phyloP scores from a whole-genome alignment of 768 basidiomycete species.

The Mycena vulgaris region DNA sequence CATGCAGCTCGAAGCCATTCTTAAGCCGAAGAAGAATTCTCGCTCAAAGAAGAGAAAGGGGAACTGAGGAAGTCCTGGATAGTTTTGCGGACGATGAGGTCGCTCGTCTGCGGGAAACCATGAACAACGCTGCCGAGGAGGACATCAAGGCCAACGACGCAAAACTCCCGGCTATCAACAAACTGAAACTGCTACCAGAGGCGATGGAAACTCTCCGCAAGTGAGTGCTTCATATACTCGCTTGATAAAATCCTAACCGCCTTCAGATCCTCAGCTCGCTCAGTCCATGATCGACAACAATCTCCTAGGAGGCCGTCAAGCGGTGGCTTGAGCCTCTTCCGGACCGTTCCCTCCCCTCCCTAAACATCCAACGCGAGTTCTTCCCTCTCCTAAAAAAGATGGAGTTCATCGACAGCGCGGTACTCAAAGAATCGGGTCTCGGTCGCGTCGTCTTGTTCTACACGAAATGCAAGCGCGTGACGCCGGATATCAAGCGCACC shows the following conservation, averaged over 20 bases:
- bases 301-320: constrained; percentile 88
- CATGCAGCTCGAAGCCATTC: constrained; percentile 88
- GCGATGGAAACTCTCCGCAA: constrained; percentile 95
- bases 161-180: constrained; percentile 86
- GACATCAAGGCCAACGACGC: constrained; percentile 87
- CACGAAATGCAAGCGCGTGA: constrained; percentile 94
- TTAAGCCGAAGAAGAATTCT: constrained; percentile 82
- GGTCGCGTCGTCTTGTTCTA: constrained; percentile 95
- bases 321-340: constrained; percentile 96
- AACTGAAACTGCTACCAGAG: constrained; percentile 87
- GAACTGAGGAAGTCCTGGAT: constrained; percentile 89
- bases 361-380: constrained; percentile 96
- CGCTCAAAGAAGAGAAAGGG: constrained; percentile 80
- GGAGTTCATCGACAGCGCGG: constrained; percentile 91
- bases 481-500: constrained; percentile 82
- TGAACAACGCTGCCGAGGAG: constrained; percentile 89
- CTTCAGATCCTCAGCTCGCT: constrained; percentile 76
- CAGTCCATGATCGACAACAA: constrained; percentile 97
- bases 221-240: constrained; percentile 62
- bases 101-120: constrained; percentile 87
- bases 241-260: constrained; percentile 19
- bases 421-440: constrained; percentile 92
- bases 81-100: constrained; percentile 93
- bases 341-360: constrained; percentile 91
- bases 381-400: constrained; percentile 89